phyloP scores from a whole-genome alignment of 768 basidiomycete genomes.

The Pseudohyphozyma bogoriensis region DNA sequence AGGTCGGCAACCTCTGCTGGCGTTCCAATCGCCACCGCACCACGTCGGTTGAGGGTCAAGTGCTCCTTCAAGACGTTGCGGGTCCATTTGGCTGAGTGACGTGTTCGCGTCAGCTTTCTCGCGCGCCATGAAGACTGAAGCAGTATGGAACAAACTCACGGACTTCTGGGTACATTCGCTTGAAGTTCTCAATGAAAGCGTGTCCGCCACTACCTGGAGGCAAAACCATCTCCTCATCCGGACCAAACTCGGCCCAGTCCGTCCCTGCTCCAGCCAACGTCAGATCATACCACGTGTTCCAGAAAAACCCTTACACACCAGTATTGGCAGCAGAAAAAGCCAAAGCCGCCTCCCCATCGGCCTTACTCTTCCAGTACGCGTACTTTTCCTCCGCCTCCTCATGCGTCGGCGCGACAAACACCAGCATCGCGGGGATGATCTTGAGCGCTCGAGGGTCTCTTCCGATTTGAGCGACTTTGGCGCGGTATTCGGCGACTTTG shows the following conservation, averaged over 20 bases:
- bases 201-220: background rate
- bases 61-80: background rate
- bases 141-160: too few species aligned
- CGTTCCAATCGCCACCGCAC: background rate
- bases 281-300: too few species aligned
- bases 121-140: too few species aligned
- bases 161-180: background rate
- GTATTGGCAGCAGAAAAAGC: background rate
- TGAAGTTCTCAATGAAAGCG: background rate
- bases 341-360: background rate
- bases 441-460: constrained; percentile 5
- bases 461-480: background rate
- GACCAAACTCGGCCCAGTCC: background rate
- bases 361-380: background rate
- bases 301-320: background rate
- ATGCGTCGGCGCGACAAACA: background rate
- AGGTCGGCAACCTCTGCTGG: background rate
- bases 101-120: background rate
- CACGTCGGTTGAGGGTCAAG: background rate
- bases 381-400: constrained; percentile 6
- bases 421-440: background rate
- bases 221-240: background rate
- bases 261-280: background rate
- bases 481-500: background rate
- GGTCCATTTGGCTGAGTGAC: background rate